Evolutionary conservation across 2,329 filamentous ascomycete species (phyloP), one percentile per base, ranked within the genome.

Genomic region (Paraconiothyrium brasiliense): DNA sequence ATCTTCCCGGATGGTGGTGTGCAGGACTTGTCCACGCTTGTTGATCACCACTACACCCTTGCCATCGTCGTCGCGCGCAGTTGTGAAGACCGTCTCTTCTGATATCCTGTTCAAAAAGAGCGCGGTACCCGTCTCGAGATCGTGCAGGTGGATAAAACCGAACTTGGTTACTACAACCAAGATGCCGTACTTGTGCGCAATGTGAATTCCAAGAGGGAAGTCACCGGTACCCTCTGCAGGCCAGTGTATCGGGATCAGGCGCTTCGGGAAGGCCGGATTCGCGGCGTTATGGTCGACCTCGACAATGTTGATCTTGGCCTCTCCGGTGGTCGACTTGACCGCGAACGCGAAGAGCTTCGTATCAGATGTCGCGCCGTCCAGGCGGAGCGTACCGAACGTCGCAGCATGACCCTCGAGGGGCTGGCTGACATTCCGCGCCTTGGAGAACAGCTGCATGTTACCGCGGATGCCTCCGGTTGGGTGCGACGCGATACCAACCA

Each of bases 101-200:
- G 95, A 99, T 75, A 99, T 99, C 72, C 96, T 91, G 86, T 99
- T 99, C 93, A 99, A 96, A 87, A 97, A 99, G 77, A 99, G 95
- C 78, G 93, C 96, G 13, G 91, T 92, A 61, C 92, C 96, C 8
- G 92, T 95, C 84, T 99, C 96, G 60, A 99, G 88, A 76, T 99
- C 96, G 82, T 99, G 98, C 27, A 99, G 87, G 81, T 99, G 95
- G 73, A 99, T 98, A 82, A 98, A 99, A 57, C 95, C 95, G 75
- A 97, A 99, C 81, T 99, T 99, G 60, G 95, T 99, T 65, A 99
- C 93, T 74, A 99, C 89, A 81, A 97, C 97, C 74, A 99, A 90
- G 76, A 99, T 89, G 75, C 94, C 94, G 81, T 99, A 99, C 82
- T 95, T 97, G 75, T 93, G 90, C 3, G 95, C 98, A 50, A 99